Evolutionary conservation across 2,329 filamentous ascomycete species (phyloP).

Genomic region (Coleophoma crateriformis): DNA sequence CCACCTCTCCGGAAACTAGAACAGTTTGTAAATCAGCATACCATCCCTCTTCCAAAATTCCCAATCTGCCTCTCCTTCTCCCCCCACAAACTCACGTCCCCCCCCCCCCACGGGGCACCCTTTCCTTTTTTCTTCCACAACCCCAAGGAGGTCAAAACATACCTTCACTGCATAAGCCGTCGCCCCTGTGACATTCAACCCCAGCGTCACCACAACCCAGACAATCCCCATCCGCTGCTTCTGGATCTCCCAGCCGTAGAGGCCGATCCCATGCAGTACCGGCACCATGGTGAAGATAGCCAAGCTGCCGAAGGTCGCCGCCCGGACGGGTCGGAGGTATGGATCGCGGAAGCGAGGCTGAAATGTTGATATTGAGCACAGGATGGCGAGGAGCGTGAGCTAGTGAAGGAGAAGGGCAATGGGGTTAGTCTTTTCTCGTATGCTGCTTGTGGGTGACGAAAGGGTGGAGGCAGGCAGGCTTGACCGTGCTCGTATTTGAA

Average conservation of each 20-base stretch:
- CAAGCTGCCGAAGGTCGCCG: conserved; percentile 34
- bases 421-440: background rate
- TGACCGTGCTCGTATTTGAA: background rate
- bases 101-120: too few species aligned
- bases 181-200: conserved; percentile 32
- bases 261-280: conserved; percentile 30
- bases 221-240: conserved; percentile 32
- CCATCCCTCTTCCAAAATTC: too few species aligned
- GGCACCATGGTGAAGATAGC: conserved; percentile 35
- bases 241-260: conserved; percentile 27
- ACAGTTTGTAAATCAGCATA: background rate
- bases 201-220: conserved; percentile 32
- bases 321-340: conserved; percentile 31
- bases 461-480: background rate
- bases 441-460: too few species aligned
- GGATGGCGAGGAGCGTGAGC: conserved; percentile 25
- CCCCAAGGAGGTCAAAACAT: background rate
- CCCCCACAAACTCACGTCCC: too few species aligned
- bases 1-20: conserved; percentile 37
- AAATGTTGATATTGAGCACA: conserved; percentile 33
- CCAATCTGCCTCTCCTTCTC: too few species aligned
- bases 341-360: conserved; percentile 31
- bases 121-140: too few species aligned
- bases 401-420: background rate
- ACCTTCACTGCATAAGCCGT: conserved; percentile 31